Evolutionary conservation across 1,139 yeast genomes (phyloP).

Genomic region (Kurtzmaniella quercitrusa): DNA sequence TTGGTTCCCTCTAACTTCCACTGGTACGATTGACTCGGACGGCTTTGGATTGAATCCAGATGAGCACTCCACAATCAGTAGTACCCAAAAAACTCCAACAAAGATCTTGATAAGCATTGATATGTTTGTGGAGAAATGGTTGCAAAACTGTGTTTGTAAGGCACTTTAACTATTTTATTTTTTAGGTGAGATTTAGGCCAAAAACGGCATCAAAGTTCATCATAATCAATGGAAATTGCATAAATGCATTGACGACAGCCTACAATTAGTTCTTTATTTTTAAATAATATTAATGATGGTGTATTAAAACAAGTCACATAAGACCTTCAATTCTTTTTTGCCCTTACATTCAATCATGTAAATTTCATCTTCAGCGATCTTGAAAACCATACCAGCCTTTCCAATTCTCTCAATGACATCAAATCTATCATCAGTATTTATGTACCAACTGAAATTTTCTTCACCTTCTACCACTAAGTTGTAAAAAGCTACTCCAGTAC

Average conservation of each 20-base stretch:
- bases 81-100: background rate
- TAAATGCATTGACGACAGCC: too few species aligned
- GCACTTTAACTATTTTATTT: background rate
- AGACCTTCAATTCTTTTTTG: conserved; percentile 36
- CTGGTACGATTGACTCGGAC: conserved; percentile 12
- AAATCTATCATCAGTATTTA: conserved; percentile 28
- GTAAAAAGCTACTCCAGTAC: conserved; percentile 24
- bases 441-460: conserved; percentile 29
- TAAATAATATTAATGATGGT: background rate
- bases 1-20: conserved; percentile 43
- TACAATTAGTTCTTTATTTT: too few species aligned
- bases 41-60: background rate
- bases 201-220: too few species aligned
- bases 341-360: conserved; percentile 49
- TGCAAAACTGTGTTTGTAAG: background rate
- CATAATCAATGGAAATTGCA: too few species aligned
- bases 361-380: conserved; percentile 25
- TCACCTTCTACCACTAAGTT: conserved; percentile 25
- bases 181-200: background rate
- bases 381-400: conserved; percentile 42
- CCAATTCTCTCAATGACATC: conserved; percentile 38
- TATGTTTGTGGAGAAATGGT: background rate
- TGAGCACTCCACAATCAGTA: background rate
- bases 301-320: conserved; percentile 27
- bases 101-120: background rate